These are phyloP conservation scores for Thuidium tamariscinum DNA, from an alignment of 225 moss, liverwort and hornwort genomes.

Conservation along the genomic window DNA sequence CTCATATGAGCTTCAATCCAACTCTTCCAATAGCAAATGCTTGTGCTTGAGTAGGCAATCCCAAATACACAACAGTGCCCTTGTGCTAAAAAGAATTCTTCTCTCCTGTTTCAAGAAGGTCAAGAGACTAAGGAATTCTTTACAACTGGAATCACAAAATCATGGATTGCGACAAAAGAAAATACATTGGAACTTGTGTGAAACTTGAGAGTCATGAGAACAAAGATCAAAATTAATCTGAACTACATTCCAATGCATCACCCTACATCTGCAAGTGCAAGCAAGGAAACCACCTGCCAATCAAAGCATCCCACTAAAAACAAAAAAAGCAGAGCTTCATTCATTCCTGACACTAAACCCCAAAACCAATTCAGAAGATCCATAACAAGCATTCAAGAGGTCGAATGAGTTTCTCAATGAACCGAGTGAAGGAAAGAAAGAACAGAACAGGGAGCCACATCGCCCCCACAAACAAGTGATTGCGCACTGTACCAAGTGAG, in stretches of 20 bases:
- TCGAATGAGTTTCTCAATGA: background rate
- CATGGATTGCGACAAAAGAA: background rate
- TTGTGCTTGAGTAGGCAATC: fast-evolving
- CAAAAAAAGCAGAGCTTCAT: background rate
- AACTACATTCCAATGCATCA: background rate
- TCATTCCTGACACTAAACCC: background rate
- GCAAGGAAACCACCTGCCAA: background rate
- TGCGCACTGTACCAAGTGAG: background rate
- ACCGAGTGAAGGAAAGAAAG: too few species aligned
- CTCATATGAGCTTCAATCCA: background rate
- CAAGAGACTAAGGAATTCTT: background rate
- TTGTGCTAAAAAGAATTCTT: background rate
- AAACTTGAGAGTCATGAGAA: background rate
- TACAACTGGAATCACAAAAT: background rate
- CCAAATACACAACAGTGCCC: fast-evolving
- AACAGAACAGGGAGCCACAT: background rate
- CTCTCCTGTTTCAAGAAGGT: background rate
- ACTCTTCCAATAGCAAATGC: too few species aligned
- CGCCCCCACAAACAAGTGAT: background rate
- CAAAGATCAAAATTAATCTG: background rate
- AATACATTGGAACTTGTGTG: background rate
- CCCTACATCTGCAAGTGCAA: background rate
- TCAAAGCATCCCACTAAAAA: background rate
- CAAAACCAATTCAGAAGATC: background rate
- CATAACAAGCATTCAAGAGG: background rate